phyloP scores from a whole-genome alignment of 768 basidiomycete species.

The Trametes maxima region DNA sequence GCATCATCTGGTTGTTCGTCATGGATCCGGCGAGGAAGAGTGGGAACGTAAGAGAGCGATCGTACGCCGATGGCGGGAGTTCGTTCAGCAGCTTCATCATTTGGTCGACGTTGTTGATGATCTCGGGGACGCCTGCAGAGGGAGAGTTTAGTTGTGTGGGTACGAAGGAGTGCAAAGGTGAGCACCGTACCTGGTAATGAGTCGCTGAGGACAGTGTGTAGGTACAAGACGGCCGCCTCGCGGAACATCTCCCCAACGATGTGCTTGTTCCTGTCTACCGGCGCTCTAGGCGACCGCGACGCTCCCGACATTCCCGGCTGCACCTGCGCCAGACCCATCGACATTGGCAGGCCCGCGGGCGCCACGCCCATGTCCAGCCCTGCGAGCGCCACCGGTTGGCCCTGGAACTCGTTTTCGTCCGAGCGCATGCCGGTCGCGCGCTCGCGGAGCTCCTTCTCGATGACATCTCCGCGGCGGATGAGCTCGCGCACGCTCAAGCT shows the following conservation, averaged over 20 bases:
- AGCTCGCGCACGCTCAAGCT: slow-evolving; percentile 75
- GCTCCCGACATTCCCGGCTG: slow-evolving; percentile 28
- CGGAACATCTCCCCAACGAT: slow-evolving; percentile 60
- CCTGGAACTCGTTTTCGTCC: slow-evolving; percentile 10
- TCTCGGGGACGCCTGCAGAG: slow-evolving; percentile 67
- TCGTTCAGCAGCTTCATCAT: slow-evolving; percentile 57
- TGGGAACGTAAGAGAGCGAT: slow-evolving; percentile 72
- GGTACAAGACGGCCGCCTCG: slow-evolving; percentile 65
- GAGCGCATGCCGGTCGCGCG: slow-evolving; percentile 30
- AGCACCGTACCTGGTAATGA: slow-evolving; percentile 61
- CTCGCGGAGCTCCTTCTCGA: slow-evolving; percentile 66
- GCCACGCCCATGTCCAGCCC: slow-evolving; percentile 21
- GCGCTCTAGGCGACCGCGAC: slow-evolving; percentile 33
- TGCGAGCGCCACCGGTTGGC: slow-evolving; percentile 11
- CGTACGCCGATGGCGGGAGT: slow-evolving; percentile 58
- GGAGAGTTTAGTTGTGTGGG: slow-evolving; percentile 16
- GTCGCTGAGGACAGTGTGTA: slow-evolving; percentile 72
- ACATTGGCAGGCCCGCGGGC: slow-evolving; percentile 17
- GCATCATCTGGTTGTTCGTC: slow-evolving; percentile 55
- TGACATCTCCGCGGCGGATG: slow-evolving; percentile 67
- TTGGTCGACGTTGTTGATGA: slow-evolving; percentile 54
- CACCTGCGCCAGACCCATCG: slow-evolving; percentile 12
- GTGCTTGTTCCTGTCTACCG: slow-evolving; percentile 15
- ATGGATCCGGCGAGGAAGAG: slow-evolving; percentile 74
- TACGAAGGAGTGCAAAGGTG: not conserved